phyloP scores from a whole-genome alignment of 164 flowering plant species.

The Macadamia integrifolia region DNA sequence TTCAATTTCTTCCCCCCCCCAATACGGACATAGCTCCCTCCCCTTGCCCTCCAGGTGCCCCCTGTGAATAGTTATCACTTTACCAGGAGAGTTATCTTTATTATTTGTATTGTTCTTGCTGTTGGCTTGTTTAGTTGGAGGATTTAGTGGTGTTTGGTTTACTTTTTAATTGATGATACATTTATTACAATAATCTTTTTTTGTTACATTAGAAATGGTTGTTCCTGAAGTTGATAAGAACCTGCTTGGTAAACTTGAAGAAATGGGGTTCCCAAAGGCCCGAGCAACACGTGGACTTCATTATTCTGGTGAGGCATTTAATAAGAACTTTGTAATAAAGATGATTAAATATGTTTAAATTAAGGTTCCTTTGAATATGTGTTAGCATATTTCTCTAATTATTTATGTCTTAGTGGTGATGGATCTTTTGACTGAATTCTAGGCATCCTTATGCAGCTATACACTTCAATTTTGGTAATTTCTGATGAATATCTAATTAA shows the following conservation, averaged over 20 bases:
- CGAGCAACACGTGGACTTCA: slow-evolving; percentile 87
- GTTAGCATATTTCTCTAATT: background rate
- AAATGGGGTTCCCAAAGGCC: slow-evolving; percentile 82
- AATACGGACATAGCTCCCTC: no score
- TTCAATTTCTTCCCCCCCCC: no score
- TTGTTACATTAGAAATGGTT: slow-evolving; percentile 57
- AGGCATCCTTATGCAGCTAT: background rate
- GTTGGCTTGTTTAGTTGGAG: background rate
- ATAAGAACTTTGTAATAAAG: background rate
- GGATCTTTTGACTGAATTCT: background rate
- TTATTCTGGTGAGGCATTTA: slow-evolving; percentile 58
- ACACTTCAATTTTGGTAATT: background rate
- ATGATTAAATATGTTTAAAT: background rate
- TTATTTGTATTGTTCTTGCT: background rate
- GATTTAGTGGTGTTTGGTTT: background rate
- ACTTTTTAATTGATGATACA: slow-evolving; percentile 1
- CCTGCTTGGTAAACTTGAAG: slow-evolving; percentile 72
- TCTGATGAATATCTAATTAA: background rate
- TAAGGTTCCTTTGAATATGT: background rate
- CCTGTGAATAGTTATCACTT: background rate
- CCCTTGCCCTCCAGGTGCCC: no score
- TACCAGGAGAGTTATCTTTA: background rate
- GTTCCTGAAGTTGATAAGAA: slow-evolving; percentile 85
- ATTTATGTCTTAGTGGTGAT: background rate
- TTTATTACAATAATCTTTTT: background rate